These are phyloP conservation scores for Cucurbitaria berberidis DNA, from an alignment of 2,329 filamentous ascomycete species.

Conservation along the genomic window DNA sequence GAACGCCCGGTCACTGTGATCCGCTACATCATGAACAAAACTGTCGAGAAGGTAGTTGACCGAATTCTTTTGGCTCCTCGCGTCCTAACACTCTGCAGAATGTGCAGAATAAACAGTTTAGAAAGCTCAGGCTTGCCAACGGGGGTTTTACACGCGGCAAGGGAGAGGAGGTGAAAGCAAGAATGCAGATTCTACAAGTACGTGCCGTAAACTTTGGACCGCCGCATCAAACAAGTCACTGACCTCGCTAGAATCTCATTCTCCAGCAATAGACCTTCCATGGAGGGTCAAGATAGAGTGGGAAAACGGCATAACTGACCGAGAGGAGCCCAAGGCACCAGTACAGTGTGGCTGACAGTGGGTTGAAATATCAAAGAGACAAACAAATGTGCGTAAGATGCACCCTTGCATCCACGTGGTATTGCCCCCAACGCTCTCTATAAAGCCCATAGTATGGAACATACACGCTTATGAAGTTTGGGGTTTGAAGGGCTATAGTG, in stretches of 20 bases:
- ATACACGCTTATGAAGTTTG: no score
- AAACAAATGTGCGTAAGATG: no score
- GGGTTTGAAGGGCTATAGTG: no score
- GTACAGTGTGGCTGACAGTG: no score
- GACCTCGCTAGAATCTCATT: neutral
- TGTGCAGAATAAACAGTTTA: neutral
- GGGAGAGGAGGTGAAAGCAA: neutral
- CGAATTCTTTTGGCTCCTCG: no score
- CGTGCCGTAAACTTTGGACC: neutral
- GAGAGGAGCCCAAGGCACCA: no score
- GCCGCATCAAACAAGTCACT: neutral
- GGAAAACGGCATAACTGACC: no score
- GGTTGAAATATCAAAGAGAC: no score
- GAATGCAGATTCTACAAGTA: neutral
- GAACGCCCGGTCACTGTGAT: constrained; percentile 51
- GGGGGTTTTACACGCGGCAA: neutral
- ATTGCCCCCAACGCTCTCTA: no score
- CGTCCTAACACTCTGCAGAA: neutral
- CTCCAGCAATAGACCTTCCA: neutral
- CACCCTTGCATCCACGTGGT: no score
- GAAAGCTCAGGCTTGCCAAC: neutral
- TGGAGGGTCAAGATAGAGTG: no score
- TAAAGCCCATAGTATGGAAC: no score
- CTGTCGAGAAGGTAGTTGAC: constrained; percentile 55
- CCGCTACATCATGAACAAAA: constrained; percentile 54